Evolutionary conservation across 768 basidiomycete genomes (phyloP), one percentile per base, ranked within the genome.

Genomic region (Termitomyces eurrhizus): DNA sequence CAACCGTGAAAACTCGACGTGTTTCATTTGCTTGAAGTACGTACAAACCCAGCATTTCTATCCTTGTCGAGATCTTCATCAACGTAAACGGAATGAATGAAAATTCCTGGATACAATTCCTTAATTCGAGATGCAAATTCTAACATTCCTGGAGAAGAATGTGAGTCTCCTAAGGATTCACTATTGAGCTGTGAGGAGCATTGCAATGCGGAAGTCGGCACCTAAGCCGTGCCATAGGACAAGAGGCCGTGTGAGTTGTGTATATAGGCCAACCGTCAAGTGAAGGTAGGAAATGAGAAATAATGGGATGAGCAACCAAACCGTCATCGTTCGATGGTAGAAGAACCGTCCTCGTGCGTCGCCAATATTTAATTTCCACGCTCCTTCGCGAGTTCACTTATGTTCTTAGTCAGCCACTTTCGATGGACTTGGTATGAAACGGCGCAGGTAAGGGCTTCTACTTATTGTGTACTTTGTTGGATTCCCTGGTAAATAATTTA

Each of bases 171-270:
- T 79, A 44, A 53, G 39, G 32, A n/a, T 35, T 49, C 39, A 33
- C 21, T 24, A 42, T 37, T 57, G 4, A 54, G 48, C 46, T 41
- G 33, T 32, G 9, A n/a, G n/a, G 7, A 57, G 16, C 26, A 18
- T 55, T 44, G 18, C 18, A 18, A 18, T 36, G 35, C 35, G 12
- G 26, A 37, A 48, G 21, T 48, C 36, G 9, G 14, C 2, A 80
- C 80, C 85, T 62, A 91, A 68, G 37, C 89, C 90, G 72, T 91
- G 89, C 90, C 89, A 91, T 54, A 91, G 72, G 33, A 91, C 89
- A 21, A 91, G 76, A 8, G 89, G 86, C 29, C 86, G 77, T 26
- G 67, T 18, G 71, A 7, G 60, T 39, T 9, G 44, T 50, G 18
- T 41, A 50, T 18, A 50, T 57, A 9, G 26, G 46, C 32, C 57